phyloP scores from a whole-genome alignment of 768 basidiomycete species.

The Dentipellis fragilis region DNA sequence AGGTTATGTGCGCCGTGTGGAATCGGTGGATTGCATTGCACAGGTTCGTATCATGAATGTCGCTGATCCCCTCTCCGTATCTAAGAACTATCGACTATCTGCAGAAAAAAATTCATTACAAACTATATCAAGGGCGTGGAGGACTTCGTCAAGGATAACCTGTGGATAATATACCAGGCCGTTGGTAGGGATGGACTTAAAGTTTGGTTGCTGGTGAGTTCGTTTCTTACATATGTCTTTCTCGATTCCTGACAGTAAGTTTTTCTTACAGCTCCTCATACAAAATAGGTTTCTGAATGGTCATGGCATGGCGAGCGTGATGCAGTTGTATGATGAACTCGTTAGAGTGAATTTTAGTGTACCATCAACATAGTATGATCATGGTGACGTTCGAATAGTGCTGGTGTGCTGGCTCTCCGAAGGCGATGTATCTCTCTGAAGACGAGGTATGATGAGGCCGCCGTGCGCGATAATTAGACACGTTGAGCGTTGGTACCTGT shows the following conservation, averaged over 20 bases:
- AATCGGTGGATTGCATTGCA: conserved; percentile 62
- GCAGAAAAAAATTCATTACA: conserved; percentile 44
- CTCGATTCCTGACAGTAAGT: neutral
- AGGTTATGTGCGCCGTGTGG: conserved; percentile 75
- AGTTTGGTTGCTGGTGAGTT: conserved; percentile 47
- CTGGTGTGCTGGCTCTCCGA: no score
- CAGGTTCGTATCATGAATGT: conserved; percentile 26
- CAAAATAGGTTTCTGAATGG: neutral
- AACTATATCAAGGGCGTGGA: conserved; percentile 44
- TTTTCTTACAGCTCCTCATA: neutral
- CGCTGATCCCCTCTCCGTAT: neutral
- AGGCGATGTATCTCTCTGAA: no score
- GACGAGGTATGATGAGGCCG: no score
- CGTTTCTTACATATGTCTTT: neutral
- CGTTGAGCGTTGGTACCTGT: no score
- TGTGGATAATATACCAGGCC: conserved; percentile 56
- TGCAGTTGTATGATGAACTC: no score
- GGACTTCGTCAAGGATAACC: conserved; percentile 49
- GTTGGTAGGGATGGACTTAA: conserved; percentile 60
- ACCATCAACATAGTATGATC: no score
- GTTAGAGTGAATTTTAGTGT: no score
- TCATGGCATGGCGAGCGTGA: no score
- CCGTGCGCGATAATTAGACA: no score
- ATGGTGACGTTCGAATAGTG: no score
- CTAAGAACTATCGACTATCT: neutral